A percentile compares a stretch with the other conserved stretches of the same genome.
These are phyloP conservation scores for Circinella minor DNA, from an alignment of 371 early-diverging fungal genomes.

Conservation along the genomic window DNA sequence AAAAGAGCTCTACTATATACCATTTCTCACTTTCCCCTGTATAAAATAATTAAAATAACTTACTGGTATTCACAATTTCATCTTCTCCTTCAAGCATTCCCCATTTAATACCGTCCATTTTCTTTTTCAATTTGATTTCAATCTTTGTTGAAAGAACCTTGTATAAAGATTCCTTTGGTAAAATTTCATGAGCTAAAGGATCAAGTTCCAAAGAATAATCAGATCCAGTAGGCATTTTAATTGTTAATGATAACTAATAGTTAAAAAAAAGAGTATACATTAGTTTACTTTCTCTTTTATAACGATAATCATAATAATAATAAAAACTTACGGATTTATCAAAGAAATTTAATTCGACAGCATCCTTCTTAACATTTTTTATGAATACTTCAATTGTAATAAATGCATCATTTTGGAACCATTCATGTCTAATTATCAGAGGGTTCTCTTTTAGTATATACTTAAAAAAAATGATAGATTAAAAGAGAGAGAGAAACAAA, in stretches of 20 bases:
- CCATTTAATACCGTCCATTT: constrained; percentile 75
- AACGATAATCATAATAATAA: too few relatives aligned
- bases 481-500: too few relatives aligned
- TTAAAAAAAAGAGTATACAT: neutral
- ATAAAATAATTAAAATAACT: constrained; percentile 4
- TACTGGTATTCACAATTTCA: constrained; percentile 33
- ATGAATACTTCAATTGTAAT: constrained; percentile 89
- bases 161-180: constrained; percentile 71
- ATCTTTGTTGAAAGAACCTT: constrained; percentile 89
- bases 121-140: constrained; percentile 91
- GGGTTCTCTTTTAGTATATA: too few relatives aligned
- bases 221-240: constrained; percentile 78
- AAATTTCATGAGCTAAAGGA: constrained; percentile 79
- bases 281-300: neutral
- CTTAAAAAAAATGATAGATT: too few relatives aligned
- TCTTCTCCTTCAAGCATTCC: constrained; percentile 79
- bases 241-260: constrained; percentile 69
- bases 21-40: too few relatives aligned
- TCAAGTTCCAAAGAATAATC: constrained; percentile 84
- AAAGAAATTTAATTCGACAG: constrained; percentile 71
- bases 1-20: too few relatives aligned
- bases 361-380: constrained; percentile 78
- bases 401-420: constrained; percentile 94
- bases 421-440: constrained; percentile 78
- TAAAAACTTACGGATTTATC: constrained; percentile 51